Evolutionary conservation across 1,284 basidiomycete genomes (phyloP).

Genomic region (Boletus semigastroideus): DNA sequence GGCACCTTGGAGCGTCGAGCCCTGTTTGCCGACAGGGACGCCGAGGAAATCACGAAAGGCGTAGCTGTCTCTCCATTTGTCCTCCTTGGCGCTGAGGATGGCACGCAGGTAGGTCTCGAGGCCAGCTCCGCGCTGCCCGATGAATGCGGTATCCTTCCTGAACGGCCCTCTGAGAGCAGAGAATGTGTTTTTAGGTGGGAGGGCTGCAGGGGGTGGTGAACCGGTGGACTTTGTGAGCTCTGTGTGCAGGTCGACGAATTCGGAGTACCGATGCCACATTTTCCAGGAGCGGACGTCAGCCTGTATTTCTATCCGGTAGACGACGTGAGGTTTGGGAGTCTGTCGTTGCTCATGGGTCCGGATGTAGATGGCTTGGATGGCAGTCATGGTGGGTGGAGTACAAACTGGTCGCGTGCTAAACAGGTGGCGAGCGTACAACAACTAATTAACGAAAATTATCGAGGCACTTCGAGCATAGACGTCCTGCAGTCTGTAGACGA

Average conservation of each 20-base stretch:
- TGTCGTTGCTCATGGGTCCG: slow-evolving; percentile 65
- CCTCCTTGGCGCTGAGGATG: slow-evolving; percentile 79
- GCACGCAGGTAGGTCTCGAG: slow-evolving; percentile 88
- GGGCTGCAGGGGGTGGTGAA: slow-evolving; percentile 66
- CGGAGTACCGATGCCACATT: slow-evolving; percentile 91
- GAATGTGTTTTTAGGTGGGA: slow-evolving; percentile 83
- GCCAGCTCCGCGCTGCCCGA: slow-evolving; percentile 72
- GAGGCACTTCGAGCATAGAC: slow-evolving; percentile 14
- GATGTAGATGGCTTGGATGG: slow-evolving; percentile 73
- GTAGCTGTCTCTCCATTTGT: slow-evolving; percentile 76
- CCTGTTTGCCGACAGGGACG: slow-evolving; percentile 65
- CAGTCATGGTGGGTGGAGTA: slow-evolving; percentile 47
- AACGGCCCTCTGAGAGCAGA: slow-evolving; percentile 49
- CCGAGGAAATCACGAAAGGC: slow-evolving; percentile 89
- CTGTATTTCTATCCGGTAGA: slow-evolving; percentile 79
- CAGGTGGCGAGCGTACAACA: slow-evolving; percentile 8
- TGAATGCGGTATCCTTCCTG: slow-evolving; percentile 42
- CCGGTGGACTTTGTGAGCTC: slow-evolving; percentile 75
- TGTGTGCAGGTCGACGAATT: slow-evolving; percentile 85
- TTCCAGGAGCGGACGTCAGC: slow-evolving; percentile 88
- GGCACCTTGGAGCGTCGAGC: slow-evolving; percentile 29
- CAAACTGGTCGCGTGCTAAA: slow-evolving; percentile 4
- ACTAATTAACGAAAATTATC: slow-evolving; percentile 3
- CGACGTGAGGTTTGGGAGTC: slow-evolving; percentile 70
- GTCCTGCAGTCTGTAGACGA: slow-evolving; percentile 19